These are phyloP conservation scores for Pilatotrama ljubarskyi DNA, from an alignment of 768 basidiomycete species.

Conservation along the genomic window DNA sequence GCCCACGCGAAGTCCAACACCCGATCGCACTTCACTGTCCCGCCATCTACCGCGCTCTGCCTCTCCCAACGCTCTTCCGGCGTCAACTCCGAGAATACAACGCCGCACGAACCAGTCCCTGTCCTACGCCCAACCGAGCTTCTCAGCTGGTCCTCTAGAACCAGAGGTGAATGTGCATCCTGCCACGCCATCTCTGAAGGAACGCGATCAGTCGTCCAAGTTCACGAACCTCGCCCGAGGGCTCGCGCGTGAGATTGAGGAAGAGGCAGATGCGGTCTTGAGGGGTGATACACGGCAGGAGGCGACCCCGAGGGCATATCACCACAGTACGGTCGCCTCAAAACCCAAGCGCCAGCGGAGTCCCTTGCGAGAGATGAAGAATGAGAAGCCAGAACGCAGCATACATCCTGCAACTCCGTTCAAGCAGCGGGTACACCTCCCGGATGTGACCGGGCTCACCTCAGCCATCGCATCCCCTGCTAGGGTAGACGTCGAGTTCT, in stretches of 20 bases:
- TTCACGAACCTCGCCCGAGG: constrained; percentile 63
- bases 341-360: constrained; percentile 31
- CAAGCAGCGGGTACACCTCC: constrained; percentile 50
- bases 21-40: constrained; percentile 13
- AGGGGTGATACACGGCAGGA: constrained; percentile 15
- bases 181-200: constrained; percentile 55
- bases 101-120: constrained; percentile 27
- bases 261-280: constrained; percentile 32
- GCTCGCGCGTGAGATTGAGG: constrained; percentile 54
- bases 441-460: constrained; percentile 84
- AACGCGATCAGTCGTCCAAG: constrained; percentile 40
- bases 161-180: constrained; percentile 57
- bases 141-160: constrained; percentile 30
- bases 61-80: constrained; percentile 12
- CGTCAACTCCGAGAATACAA: constrained; percentile 13
- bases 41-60: constrained; percentile 22
- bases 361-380: constrained; percentile 40
- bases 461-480: constrained; percentile 76
- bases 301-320: constrained; percentile 8
- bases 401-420: constrained; percentile 20
- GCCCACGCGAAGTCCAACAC: constrained; percentile 6
- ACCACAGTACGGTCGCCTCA: constrained; percentile 7
- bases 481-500: constrained; percentile 53
- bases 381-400: constrained; percentile 13
- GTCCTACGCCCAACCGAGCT: constrained; percentile 25